Base-by-base conservation (phyloP, 73 alveolate genomes). In the Loxodes magnus region DNA sequence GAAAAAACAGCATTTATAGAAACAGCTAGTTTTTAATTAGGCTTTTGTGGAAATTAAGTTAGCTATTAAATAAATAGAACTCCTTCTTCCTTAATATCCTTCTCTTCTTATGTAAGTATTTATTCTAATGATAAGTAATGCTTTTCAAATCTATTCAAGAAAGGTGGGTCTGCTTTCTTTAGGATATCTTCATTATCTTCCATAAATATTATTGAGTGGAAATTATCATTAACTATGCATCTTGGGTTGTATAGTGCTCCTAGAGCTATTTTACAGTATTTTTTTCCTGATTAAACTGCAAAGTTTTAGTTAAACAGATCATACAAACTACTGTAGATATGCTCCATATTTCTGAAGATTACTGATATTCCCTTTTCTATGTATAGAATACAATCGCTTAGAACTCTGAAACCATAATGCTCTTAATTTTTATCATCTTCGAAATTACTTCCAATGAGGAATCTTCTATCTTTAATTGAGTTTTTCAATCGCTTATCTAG, bases 231-330 rank as follows among this genome's bases (percentile, higher is more conserved):
- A 9, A 46, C 59, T 25, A 10, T 25, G 39, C 59, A 46, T 3
- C 59, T 46, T 20, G 59, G 59, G 39, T 46, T 46, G 27, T 25
- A 46, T 1, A 12, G 34, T n/a, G 59, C 59, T 1, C 59, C 59
- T 21, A 46, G 17, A 46, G 59, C 59, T 5, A 46, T 24, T 2
- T 41, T 16, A 2, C 59, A 46, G 17, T 46, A 46, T 24, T 46
- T 46, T 24, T 22, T 46, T 2, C 59, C 59, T 12, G 39, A n/a
- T n/a, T n/a, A 24, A 10, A 7, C 21, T 0, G 39, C 39, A 41
- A 46, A 46, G 17, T 46, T 46, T 46, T 46, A 41, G 2, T 46
- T 46, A 41, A 46, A 46, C 17, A 46, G 17, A 24, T 46, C 59
- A 24, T 46, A 46, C 17, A 46, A 46, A 46, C 43, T 25, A 19